A percentile compares a stretch with the other conserved stretches of the same genome.
Conservation (phyloP, 192 early-diverging fungal genomes). For the Linnemannia exigua region DNA sequence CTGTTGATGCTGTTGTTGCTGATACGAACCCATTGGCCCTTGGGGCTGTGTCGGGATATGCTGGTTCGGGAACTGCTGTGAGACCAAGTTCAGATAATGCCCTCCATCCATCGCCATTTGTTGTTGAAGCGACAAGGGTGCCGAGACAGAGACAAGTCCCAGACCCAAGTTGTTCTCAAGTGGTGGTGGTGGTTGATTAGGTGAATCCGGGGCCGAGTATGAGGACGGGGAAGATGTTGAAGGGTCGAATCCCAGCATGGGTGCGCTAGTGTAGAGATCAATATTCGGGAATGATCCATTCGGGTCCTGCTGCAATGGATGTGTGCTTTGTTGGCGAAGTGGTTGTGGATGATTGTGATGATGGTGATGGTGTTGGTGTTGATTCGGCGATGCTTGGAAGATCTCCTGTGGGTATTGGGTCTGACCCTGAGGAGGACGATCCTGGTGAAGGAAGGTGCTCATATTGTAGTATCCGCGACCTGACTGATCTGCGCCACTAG, state of each 20-base stretch:
- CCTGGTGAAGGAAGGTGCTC: not conserved
- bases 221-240: conserved; percentile 8
- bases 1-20: not conserved
- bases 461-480: not conserved
- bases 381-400: not conserved
- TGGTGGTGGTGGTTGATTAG: not conserved
- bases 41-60: conserved; percentile 16
- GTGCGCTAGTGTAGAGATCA: not conserved
- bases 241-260: conserved; percentile 16
- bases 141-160: conserved; percentile 13
- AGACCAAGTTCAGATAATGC: conserved; percentile 23
- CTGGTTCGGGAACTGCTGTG: conserved; percentile 35
- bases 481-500: not conserved
- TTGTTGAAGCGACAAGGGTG: conserved; percentile 20
- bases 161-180: conserved; percentile 10
- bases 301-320: conserved; percentile 17
- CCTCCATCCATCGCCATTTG: conserved; percentile 12
- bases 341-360: not conserved
- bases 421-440: not conserved
- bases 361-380: conserved; percentile 21
- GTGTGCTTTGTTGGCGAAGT: not conserved
- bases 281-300: not conserved
- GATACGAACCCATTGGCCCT: conserved; percentile 20
- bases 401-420: not conserved
- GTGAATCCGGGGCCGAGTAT: conserved; percentile 25